These are phyloP conservation scores for Fraxinus sp. DNA, from an alignment of 305 asterid genomes.

Conservation along the genomic window DNA sequence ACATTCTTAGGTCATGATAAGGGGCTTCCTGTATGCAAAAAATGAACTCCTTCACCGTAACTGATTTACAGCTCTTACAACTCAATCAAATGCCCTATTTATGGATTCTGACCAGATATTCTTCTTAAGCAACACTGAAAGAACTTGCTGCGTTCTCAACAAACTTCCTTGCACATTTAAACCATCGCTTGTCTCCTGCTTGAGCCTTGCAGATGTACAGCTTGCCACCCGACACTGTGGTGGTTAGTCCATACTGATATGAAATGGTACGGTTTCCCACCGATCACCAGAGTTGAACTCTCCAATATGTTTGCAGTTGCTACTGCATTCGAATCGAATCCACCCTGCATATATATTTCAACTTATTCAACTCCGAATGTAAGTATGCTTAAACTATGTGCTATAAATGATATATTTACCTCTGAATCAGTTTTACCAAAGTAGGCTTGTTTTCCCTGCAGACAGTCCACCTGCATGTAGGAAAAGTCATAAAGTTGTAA, in stretches of 20 bases:
- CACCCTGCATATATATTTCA: conserved; percentile 49
- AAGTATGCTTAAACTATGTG: neutral
- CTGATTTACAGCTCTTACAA: neutral
- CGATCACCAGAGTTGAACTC: conserved; percentile 51
- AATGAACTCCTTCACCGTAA: neutral
- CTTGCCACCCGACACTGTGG: conserved; percentile 72
- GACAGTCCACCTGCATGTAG: conserved; percentile 66
- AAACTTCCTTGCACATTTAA: conserved; percentile 79
- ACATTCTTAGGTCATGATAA: neutral
- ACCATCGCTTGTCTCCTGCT: conserved; percentile 99
- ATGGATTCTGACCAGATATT: neutral
- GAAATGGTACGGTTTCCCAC: conserved; percentile 53
- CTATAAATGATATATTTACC: conserved; percentile 40
- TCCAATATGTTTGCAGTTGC: conserved; percentile 87
- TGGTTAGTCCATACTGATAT: conserved; percentile 60
- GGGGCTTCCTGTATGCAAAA: neutral
- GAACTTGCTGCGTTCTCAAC: conserved; percentile 73
- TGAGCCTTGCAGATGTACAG: conserved; percentile 92
- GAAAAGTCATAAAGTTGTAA: neutral
- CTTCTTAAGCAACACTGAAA: conserved; percentile 61
- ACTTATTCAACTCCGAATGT: neutral
- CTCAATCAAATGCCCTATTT: neutral
- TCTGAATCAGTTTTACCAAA: conserved; percentile 81
- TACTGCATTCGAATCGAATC: conserved; percentile 76
- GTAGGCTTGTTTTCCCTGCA: conserved; percentile 80